These are phyloP conservation scores for Aspergillus sp. DNA, from an alignment of 2,329 filamentous ascomycete genomes.

Conservation along the genomic window DNA sequence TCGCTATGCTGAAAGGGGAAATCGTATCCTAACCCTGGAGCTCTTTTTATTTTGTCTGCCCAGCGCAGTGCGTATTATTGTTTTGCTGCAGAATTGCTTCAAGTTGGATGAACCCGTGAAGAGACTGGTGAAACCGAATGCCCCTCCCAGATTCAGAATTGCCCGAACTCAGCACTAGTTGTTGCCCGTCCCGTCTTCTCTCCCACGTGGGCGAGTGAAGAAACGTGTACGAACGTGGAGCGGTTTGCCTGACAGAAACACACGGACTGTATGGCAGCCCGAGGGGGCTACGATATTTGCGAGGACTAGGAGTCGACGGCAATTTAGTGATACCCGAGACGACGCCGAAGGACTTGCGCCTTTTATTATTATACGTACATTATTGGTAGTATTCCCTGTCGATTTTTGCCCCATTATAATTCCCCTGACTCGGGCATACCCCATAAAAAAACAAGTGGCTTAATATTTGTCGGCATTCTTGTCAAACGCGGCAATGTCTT, in stretches of 20 bases:
- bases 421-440: not conserved
- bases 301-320: too few relatives aligned
- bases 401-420: not conserved
- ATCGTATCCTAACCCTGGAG: not conserved
- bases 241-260: not conserved
- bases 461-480: not conserved
- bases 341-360: not conserved
- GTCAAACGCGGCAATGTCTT: not conserved
- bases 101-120: not conserved
- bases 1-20: conserved; percentile 6
- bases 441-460: not conserved
- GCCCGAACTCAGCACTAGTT: not conserved
- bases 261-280: not conserved
- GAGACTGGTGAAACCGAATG: not conserved
- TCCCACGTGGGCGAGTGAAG: conserved; percentile 15
- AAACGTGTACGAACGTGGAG: not conserved
- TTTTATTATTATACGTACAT: not conserved
- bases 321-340: not conserved
- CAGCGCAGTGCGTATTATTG: not conserved
- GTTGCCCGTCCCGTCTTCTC: conserved; percentile 6
- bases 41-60: not conserved
- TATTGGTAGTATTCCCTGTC: not conserved
- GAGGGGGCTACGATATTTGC: not conserved
- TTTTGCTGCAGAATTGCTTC: not conserved
- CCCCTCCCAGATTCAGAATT: not conserved